Conservation (phyloP, 2,329 filamentous ascomycete species). For the Fusarium coffeatum region DNA sequence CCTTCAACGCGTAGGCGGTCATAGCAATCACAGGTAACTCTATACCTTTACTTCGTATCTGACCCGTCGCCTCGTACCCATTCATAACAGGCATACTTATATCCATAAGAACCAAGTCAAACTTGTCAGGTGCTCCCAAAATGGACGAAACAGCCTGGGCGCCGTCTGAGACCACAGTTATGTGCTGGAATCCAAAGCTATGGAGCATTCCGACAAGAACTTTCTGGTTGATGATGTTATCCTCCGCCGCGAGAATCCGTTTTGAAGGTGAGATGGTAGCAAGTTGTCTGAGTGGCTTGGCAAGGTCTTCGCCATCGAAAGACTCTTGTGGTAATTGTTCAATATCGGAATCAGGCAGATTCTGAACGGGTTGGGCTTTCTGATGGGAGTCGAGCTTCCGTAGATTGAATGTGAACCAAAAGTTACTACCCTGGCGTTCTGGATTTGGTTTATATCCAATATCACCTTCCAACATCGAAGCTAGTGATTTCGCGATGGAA, state of each 20-base stretch:
- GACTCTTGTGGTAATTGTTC: neutral
- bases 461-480: neutral
- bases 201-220: slow-evolving; percentile 10
- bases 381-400: neutral
- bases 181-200: slow-evolving; percentile 1
- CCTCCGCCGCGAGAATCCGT: neutral
- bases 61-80: slow-evolving; percentile 1
- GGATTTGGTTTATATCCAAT: slow-evolving; percentile 7
- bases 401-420: slow-evolving; percentile 1
- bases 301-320: neutral
- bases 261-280: neutral
- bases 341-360: accelerated
- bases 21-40: slow-evolving; percentile 4
- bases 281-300: neutral
- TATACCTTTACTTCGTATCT: neutral
- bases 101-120: slow-evolving; percentile 12
- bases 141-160: slow-evolving; percentile 1
- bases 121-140: accelerated
- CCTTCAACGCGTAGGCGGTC: slow-evolving; percentile 9
- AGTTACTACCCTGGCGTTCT: neutral
- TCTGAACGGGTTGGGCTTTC: neutral
- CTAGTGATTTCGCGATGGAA: slow-evolving; percentile 6
- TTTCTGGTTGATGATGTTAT: slow-evolving; percentile 16
- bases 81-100: slow-evolving; percentile 17
- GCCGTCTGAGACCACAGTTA: slow-evolving; percentile 7